Evolutionary conservation across 2,329 filamentous ascomycete genomes (phyloP), one percentile per base, ranked within the genome.

Genomic region (Grosmannia clavigera): DNA sequence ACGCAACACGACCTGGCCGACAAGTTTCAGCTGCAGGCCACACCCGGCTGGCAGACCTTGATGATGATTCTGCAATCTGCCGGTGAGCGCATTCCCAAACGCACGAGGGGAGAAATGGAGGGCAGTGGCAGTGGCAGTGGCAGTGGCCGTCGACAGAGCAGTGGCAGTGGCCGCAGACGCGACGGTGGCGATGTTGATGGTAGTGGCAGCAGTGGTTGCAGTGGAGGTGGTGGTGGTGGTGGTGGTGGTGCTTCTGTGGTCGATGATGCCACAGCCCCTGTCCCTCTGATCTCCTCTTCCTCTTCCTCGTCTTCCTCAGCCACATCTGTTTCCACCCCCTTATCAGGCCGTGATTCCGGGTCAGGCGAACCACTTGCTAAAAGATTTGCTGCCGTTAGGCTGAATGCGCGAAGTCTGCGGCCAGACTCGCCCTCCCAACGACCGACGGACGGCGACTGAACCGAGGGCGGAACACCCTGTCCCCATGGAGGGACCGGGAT

Each of bases 61-160:
- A 81, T 92, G 75, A 87, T 88, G 73, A 95, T 99, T 72, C 83
- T 97, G 76, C 85, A 94, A 85, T 88, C 91, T 84, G 91, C 90
- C 82, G 90, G 92, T 95, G 92, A 96, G 88, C 87, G 87, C 84
- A 84, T 87, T 83, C 86, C 85, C 74, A 95, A 94, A 81, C 88
- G 83, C 70, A 70, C 68, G 71, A 70, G 70, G 73, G 66, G 66
- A 68, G 70, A 64, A 68, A 63, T 66, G 65, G 67, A 62, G 50
- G 60, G 55, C 5, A 22, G n/a, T 5, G 10, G 40, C 5, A 19
- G 38, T 5, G 10, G 40, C 5, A 19, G 38, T 51, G 61, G 55
- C 19, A 11, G 33, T 43, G 43, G 12, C 14, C 38, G 27, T 40
- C 53, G 35, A 33, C 52, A 35, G 33, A 48, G 43, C 38, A 25